Conservation (phyloP, 2,329 filamentous ascomycete genomes). For the Oidium heveae region DNA sequence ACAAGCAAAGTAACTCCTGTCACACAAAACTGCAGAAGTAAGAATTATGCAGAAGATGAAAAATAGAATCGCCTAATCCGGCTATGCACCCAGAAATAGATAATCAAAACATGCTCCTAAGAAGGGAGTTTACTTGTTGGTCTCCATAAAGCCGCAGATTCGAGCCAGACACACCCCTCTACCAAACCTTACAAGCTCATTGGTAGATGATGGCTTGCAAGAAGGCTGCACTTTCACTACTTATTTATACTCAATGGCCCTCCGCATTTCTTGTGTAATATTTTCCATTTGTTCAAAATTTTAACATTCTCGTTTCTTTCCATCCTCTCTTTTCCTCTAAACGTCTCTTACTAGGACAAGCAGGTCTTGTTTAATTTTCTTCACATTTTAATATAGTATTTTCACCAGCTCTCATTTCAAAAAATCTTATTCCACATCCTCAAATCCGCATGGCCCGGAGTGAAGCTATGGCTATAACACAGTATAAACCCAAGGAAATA, state of each 20-base stretch:
- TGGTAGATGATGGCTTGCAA: not conserved
- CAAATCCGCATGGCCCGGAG: too few relatives aligned
- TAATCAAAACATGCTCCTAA: not conserved
- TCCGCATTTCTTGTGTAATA: not conserved
- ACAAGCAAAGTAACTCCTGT: not conserved
- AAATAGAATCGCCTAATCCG: constrained; percentile 1
- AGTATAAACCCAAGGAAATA: constrained; percentile 32
- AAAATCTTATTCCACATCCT: too few relatives aligned
- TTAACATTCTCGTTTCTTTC: constrained; percentile 4
- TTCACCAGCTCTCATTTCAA: too few relatives aligned
- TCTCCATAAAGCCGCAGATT: not conserved
- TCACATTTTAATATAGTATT: constrained; percentile 10
- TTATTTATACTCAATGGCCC: not conserved
- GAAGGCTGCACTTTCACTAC: not conserved
- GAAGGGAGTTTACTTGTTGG: not conserved
- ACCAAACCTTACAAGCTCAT: not conserved
- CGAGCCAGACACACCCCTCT: not conserved
- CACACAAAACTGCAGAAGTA: not conserved
- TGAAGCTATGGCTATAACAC: constrained; percentile 30
- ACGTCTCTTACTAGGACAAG: constrained; percentile 10
- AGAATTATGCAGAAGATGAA: not conserved
- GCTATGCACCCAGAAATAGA: constrained; percentile 1
- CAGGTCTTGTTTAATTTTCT: constrained; percentile 15
- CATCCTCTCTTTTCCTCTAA: constrained; percentile 8
- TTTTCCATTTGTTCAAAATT: not conserved